Base-by-base conservation (phyloP, 2,329 filamentous ascomycete species). In the Verticillium isaacii region DNA sequence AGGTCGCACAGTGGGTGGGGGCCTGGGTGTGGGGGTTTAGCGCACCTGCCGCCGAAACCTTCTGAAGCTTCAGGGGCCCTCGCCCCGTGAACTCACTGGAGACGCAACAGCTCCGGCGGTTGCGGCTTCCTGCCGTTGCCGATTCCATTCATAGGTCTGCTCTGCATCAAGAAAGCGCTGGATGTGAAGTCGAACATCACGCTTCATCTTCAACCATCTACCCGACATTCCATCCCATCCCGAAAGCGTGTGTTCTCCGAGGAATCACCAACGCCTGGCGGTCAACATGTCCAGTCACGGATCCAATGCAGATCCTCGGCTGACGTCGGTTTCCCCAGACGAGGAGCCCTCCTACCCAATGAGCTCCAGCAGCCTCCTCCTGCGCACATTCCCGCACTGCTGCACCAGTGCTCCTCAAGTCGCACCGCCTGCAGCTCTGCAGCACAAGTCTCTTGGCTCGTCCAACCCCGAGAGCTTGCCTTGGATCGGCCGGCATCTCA, bases 321-420 rank as follows among this genome's bases (percentile, higher is more conserved):
- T 58, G 57, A 58, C 57, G 57, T 58, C 39, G 57, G 17, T 58
- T 50, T 58, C 57, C 36, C 57, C 57, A 39, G 57, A 19, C 8
- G 25, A 19, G 37, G 8, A 14, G 19, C 8, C 14, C 37, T 36
- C 23, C 25, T 29, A 32, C 57, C 57, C 57, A 58, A 58, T 58
- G 15, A 41, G 8, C 37, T 25, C 15, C 25, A n/a, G 25, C 45
- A 52, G 19, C 9, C n/a, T 23, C 45, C n/a, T 52, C 45, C 45
- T 52, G n/a, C 23, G 19, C 45, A 23, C 45, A 52, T 52, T 52
- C 45, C 45, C n/a, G 19, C 17, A 25, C 29, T 25, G 45, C 45
- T 52, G 45, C 45, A 52, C 8, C 19, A 52, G 25, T 52, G 45
- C 45, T 52, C 45, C 45, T 23, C 45, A 25, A 23, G n/a, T 11